These are phyloP conservation scores for Candida krabiensis DNA, from an alignment of 805 yeast species.

Conservation along the genomic window DNA sequence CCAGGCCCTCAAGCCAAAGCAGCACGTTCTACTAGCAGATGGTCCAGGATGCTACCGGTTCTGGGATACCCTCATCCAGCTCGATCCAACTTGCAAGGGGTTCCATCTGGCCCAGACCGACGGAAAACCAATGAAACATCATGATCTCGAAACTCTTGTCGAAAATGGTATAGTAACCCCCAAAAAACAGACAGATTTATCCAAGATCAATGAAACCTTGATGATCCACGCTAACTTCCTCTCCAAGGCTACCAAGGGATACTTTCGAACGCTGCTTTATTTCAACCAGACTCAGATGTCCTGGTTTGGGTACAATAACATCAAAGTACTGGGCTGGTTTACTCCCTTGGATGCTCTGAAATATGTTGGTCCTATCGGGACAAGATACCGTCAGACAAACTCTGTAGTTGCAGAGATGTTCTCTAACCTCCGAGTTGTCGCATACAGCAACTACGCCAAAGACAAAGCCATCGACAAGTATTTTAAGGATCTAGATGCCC, in stretches of 20 bases:
- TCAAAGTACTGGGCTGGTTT: constrained; percentile 70
- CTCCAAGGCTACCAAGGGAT: constrained; percentile 56
- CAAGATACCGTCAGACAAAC: constrained; percentile 55
- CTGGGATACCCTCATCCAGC: constrained; percentile 21
- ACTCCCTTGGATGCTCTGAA: constrained; percentile 61
- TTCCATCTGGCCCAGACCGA: constrained; percentile 16
- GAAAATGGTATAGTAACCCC: constrained; percentile 43
- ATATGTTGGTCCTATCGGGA: constrained; percentile 56
- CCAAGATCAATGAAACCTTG: constrained; percentile 27
- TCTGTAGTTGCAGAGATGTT: constrained; percentile 65
- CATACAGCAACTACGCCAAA: constrained; percentile 34
- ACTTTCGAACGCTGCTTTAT: constrained; percentile 39
- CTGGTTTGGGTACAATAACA: constrained; percentile 46
- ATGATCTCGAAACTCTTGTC: constrained; percentile 31
- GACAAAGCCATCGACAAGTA: constrained; percentile 14
- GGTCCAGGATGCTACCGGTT: constrained; percentile 17
- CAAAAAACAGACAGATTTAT: constrained; percentile 19
- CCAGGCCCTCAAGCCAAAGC: constrained; percentile 57
- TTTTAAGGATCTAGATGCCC: constrained; percentile 14
- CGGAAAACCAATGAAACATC: constrained; percentile 19
- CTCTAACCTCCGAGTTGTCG: constrained; percentile 58
- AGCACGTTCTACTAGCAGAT: constrained; percentile 53
- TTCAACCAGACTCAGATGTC: constrained; percentile 30
- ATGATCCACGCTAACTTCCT: constrained; percentile 31
- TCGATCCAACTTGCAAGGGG: constrained; percentile 16